These are phyloP conservation scores for Chamaecrista fasciculata DNA, from an alignment of 306 rosid species.

Conservation along the genomic window DNA sequence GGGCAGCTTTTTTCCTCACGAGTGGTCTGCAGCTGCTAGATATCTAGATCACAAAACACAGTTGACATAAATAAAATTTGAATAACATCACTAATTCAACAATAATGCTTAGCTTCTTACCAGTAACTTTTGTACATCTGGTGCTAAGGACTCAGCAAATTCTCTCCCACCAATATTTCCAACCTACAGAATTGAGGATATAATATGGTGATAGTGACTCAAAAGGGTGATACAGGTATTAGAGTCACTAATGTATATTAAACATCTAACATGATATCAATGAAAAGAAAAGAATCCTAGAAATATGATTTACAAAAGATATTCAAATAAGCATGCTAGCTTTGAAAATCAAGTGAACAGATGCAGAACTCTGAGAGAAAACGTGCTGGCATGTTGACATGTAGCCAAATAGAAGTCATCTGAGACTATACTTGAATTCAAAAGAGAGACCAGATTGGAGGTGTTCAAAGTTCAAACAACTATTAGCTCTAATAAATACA, in stretches of 20 bases:
- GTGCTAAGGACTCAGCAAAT: constrained; percentile 96
- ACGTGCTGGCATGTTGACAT: background rate
- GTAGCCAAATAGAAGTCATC: background rate
- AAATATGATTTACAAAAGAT: background rate
- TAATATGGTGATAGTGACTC: constrained; percentile 22
- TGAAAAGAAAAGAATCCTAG: background rate
- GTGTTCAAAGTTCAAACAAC: background rate
- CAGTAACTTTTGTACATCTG: constrained; percentile 94
- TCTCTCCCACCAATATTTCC: constrained; percentile 99
- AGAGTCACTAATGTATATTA: constrained; percentile 10
- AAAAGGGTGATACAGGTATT: constrained; percentile 5
- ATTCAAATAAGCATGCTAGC: constrained; percentile 16
- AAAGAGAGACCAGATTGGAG: background rate
- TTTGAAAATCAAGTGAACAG: background rate
- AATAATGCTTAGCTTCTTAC: constrained; percentile 47
- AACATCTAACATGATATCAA: constrained; percentile 15
- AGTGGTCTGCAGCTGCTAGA: constrained; percentile 99
- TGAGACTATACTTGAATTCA: background rate
- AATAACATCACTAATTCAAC: constrained; percentile 3
- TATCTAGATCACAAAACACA: constrained; percentile 52
- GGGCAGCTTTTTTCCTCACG: constrained; percentile 95
- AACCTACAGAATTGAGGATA: constrained; percentile 57
- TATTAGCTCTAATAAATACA: background rate
- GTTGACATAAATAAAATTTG: constrained; percentile 34
- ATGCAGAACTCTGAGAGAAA: background rate